Conservation (phyloP, 495 filamentous ascomycete species). For the Physcia stellaris region DNA sequence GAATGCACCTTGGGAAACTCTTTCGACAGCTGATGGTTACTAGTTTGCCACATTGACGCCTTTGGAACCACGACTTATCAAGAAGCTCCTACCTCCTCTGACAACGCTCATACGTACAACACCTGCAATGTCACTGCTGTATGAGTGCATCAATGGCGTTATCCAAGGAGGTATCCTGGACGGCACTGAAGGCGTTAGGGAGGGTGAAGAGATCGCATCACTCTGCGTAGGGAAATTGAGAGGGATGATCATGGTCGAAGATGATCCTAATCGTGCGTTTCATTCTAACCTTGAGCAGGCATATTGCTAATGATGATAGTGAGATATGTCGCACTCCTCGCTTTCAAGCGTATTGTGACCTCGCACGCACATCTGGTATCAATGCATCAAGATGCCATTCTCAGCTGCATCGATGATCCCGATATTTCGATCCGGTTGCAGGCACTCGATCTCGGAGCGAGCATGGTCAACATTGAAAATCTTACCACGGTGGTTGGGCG, state of each 20-base stretch:
- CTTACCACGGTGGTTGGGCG: constrained; percentile 72
- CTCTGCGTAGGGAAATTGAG: constrained; percentile 86
- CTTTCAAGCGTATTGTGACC: constrained; percentile 83
- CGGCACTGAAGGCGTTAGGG: constrained; percentile 56
- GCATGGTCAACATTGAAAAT: constrained; percentile 80
- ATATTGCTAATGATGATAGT: constrained; percentile 35
- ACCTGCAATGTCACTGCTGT: constrained; percentile 88
- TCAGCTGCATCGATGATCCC: constrained; percentile 86
- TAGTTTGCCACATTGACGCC: constrained; percentile 94
- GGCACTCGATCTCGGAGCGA: constrained; percentile 77
- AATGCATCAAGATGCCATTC: constrained; percentile 85
- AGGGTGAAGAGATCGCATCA: constrained; percentile 82
- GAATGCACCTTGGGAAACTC: constrained; percentile 13
- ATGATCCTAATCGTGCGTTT: constrained; percentile 73
- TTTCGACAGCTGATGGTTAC: constrained; percentile 3
- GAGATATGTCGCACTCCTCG: constrained; percentile 92
- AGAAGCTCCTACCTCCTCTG: constrained; percentile 88
- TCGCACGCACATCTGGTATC: constrained; percentile 80
- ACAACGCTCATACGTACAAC: constrained; percentile 88
- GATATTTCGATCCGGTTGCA: constrained; percentile 95
- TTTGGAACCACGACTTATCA: constrained; percentile 76
- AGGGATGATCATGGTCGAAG: constrained; percentile 84
- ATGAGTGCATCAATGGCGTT: constrained; percentile 97
- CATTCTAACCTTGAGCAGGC: background rate
- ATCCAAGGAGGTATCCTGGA: constrained; percentile 91